Percentiles rank a stretch among this genome's conserved stretches.
phyloP scores from a whole-genome alignment of 371 early-diverging fungal species.

The Dinochytrium kinnereticum region DNA sequence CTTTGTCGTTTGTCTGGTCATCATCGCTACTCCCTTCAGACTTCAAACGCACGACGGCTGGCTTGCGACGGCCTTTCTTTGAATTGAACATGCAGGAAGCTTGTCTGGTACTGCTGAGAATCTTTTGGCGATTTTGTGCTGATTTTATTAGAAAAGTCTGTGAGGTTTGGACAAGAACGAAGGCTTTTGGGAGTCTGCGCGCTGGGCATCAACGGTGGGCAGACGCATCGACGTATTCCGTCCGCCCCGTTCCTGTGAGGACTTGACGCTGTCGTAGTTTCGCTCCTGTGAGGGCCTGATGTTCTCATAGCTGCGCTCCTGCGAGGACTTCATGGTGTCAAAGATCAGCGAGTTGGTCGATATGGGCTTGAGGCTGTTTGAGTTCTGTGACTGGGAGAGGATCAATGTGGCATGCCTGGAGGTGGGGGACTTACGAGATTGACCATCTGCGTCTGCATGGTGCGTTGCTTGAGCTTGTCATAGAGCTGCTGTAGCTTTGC shows the following conservation, averaged over 20 bases:
- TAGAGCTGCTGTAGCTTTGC: slow-evolving; percentile 9
- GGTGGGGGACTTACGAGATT: background rate
- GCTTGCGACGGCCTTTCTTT: background rate
- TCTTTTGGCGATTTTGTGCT: too few relatives aligned
- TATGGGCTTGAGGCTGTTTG: background rate
- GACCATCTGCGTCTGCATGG: background rate
- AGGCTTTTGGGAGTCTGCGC: too few relatives aligned
- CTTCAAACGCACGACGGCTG: background rate
- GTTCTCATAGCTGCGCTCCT: background rate
- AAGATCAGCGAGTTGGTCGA: too few relatives aligned
- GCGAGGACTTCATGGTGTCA: too few relatives aligned
- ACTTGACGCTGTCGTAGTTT: background rate
- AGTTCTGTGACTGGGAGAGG: background rate
- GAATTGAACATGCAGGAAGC: background rate
- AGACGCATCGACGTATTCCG: background rate
- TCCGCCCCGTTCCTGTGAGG: background rate
- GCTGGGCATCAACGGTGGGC: too few relatives aligned
- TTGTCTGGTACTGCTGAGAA: too few relatives aligned
- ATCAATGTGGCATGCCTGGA: background rate
- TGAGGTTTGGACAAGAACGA: background rate
- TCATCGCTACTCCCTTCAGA: background rate
- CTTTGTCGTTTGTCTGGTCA: background rate
- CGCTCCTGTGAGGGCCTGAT: background rate
- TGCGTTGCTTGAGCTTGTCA: slow-evolving; percentile 8
- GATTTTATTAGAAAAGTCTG: background rate